A percentile compares a stretch with the other conserved stretches of the same genome.
Conservation (phyloP, 2,329 filamentous ascomycete genomes). For the Ophiostoma angusticollis region DNA sequence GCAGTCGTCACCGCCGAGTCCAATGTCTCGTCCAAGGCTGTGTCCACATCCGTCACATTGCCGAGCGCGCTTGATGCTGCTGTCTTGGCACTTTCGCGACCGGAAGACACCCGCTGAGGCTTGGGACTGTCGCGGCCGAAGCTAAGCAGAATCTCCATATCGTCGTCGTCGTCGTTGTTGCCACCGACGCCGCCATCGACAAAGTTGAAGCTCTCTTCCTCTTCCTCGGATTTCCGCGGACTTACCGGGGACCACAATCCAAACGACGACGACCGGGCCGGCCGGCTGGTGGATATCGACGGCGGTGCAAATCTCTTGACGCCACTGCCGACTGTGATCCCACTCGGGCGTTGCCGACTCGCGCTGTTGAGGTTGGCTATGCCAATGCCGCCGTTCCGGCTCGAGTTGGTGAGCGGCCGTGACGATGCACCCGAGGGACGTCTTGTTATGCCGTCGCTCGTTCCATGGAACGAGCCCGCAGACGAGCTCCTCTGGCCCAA, state of each 20-base stretch:
- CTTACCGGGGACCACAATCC: slow-evolving; percentile 34
- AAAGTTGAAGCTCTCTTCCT: slow-evolving; percentile 12
- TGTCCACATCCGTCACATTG: not conserved
- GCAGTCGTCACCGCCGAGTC: not conserved
- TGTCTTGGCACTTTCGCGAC: too few relatives aligned
- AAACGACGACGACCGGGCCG: slow-evolving; percentile 26
- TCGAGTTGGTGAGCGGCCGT: slow-evolving; percentile 1
- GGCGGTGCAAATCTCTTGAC: slow-evolving; percentile 20
- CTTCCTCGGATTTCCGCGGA: slow-evolving; percentile 25
- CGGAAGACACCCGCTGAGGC: too few relatives aligned
- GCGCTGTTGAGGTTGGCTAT: slow-evolving; percentile 10
- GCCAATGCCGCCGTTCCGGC: not conserved
- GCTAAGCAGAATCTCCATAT: slow-evolving; percentile 18
- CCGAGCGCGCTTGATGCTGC: too few relatives aligned
- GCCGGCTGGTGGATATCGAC: slow-evolving; percentile 8
- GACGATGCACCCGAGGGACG: slow-evolving; percentile 9
- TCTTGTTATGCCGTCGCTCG: slow-evolving; percentile 8
- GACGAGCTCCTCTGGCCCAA: slow-evolving; percentile 32
- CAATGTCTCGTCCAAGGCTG: not conserved
- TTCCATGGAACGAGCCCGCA: slow-evolving; percentile 27
- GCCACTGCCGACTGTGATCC: slow-evolving; percentile 13
- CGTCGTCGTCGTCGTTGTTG: slow-evolving; percentile 33
- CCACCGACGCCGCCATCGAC: slow-evolving; percentile 27
- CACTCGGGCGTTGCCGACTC: slow-evolving; percentile 6
- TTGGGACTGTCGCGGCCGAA: slow-evolving; percentile 11